Conservation (phyloP, 805 yeast species). For the Zygotorulaspora sp. region DNA sequence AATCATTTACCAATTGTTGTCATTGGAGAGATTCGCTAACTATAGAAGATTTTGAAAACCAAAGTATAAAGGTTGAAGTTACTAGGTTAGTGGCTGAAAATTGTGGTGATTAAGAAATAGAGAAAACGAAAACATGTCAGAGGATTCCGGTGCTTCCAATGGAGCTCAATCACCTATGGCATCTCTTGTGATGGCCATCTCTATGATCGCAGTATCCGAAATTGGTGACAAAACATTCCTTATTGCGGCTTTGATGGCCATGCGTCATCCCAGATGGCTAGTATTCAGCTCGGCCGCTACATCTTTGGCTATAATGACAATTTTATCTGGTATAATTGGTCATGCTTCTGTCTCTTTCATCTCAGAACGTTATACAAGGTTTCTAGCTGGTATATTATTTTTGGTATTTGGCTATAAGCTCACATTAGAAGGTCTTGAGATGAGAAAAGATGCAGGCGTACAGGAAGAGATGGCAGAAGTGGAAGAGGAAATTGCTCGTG, state of each 20-base stretch:
- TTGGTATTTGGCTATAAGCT: slow-evolving; percentile 76
- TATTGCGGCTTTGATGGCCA: slow-evolving; percentile 96
- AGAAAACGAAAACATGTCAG: too few species aligned
- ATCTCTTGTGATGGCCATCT: slow-evolving; percentile 71
- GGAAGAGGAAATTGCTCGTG: slow-evolving; percentile 77
- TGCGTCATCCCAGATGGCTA: slow-evolving; percentile 77
- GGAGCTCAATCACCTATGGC: slow-evolving; percentile 18
- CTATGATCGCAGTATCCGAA: slow-evolving; percentile 94
- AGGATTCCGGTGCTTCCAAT: slow-evolving; percentile 3
- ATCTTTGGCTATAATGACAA: slow-evolving; percentile 85
- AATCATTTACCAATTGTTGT: too few species aligned
- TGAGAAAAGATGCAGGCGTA: slow-evolving; percentile 80
- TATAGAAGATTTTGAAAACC: too few species aligned
- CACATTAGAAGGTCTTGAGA: slow-evolving; percentile 72
- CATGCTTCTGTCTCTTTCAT: slow-evolving; percentile 82
- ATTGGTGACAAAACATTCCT: slow-evolving; percentile 96
- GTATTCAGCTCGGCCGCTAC: slow-evolving; percentile 88
- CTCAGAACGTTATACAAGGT: slow-evolving; percentile 73
- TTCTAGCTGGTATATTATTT: slow-evolving; percentile 76
- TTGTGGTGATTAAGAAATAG: too few species aligned
- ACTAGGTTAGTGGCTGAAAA: too few species aligned
- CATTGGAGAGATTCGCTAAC: too few species aligned
- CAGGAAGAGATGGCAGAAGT: slow-evolving; percentile 96
- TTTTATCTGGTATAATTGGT: slow-evolving; percentile 86
- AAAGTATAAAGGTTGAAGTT: too few species aligned